Base-by-base conservation (phyloP, 805 yeast genomes). In the Saturnispora gosingensis region DNA sequence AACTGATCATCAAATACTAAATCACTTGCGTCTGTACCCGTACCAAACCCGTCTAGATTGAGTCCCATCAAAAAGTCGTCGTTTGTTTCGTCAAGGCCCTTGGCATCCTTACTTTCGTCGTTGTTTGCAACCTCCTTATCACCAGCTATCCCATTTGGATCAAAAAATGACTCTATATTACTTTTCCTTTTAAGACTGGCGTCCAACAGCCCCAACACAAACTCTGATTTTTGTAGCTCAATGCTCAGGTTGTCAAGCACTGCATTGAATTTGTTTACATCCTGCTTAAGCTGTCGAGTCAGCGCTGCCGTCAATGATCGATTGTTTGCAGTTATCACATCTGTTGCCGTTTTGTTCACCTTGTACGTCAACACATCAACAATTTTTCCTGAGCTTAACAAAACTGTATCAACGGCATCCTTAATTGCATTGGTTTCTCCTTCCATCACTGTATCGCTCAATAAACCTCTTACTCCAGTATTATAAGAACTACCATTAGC, bases 321-420 rank as follows among this genome's bases (percentile, higher is more conserved):
- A 46, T 66, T 67, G 42, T 63, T 62, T 11, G 67, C 65, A n/a
- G 61, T 58, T 4, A 62, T 49, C 7, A 57, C 59, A 11, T 53
- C 52, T 1, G 66, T 61, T 11, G 65, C 63, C 16, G 60, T 57
- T 3, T 56, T 34, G 2, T 63, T 56, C 9, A 64, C 44, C 43
- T 57, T 54, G 43, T 66, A 65, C 1, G 66, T 60, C 18, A 65
- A 49, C 28, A 62, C 61, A 50, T 67, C 71, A 42, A 67, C 49
- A 13, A 67, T 61, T 9, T 63, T 60, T 3, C 68, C 69, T n/a
- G 67, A 60, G 0, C 69, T 61, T 22, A 67, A 57, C 36, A 67
- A 63, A 5, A 67, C 57, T 39, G 65, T 66, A 49, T 66, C 59
- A 1, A 67, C 67, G 6, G 69, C 59, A n/a, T 59, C 64, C 36